Conservation (phyloP, 2,329 filamentous ascomycete species). For the Arthroderma sp. region DNA sequence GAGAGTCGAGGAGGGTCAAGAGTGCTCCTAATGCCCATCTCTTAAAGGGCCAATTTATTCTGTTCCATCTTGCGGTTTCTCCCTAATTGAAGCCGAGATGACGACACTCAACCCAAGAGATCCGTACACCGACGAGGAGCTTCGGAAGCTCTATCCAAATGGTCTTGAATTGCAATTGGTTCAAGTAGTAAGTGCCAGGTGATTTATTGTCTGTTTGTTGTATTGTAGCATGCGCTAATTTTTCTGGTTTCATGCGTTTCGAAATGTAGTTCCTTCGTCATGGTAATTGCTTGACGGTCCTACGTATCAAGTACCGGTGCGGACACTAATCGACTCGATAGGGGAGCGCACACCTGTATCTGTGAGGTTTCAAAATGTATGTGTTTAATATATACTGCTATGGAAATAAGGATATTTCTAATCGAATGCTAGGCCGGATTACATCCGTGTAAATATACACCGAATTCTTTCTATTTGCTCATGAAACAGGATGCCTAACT, state of each 20-base stretch:
- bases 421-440: slow-evolving; percentile 31
- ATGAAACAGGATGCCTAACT: no score
- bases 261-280: slow-evolving; percentile 51
- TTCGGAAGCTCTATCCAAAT: slow-evolving; percentile 66
- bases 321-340: slow-evolving; percentile 13
- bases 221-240: not conserved
- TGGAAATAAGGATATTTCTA: no score
- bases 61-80: no score
- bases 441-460: slow-evolving; percentile 28
- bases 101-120: slow-evolving; percentile 60
- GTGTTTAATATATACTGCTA: slow-evolving; percentile 6
- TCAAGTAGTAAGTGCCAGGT: slow-evolving; percentile 51
- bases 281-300: slow-evolving; percentile 29
- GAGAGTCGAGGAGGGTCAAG: no score
- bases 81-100: slow-evolving; percentile 40
- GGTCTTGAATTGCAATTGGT: slow-evolving; percentile 74
- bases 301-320: not conserved
- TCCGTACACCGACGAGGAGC: slow-evolving; percentile 69
- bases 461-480: no score
- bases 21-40: no score
- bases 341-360: slow-evolving; percentile 71
- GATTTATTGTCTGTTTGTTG: not conserved
- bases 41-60: no score
- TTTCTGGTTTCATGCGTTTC: slow-evolving; percentile 5
- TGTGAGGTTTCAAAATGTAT: slow-evolving; percentile 68